A percentile compares a stretch with the other conserved stretches of the same genome.
phyloP scores from a whole-genome alignment of 371 early-diverging fungal species.

The Sporodiniella umbellata region DNA sequence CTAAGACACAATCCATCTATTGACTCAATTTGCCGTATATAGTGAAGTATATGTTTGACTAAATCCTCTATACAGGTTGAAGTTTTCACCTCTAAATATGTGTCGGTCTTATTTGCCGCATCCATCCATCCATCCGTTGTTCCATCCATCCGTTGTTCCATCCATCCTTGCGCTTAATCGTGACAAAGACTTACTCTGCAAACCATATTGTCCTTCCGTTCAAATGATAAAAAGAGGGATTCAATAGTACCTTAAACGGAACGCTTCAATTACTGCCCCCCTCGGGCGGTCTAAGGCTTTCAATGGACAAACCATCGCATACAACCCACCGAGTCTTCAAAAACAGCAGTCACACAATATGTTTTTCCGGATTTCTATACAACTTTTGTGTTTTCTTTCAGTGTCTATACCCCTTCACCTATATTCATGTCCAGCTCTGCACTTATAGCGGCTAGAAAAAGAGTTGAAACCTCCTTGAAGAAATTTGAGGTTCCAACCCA shows the following conservation, averaged over 20 bases:
- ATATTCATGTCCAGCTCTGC: conserved; percentile 39
- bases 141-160: conserved; percentile 2
- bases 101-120: too few relatives aligned
- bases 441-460: conserved; percentile 30
- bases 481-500: conserved; percentile 19
- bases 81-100: conserved; percentile 1
- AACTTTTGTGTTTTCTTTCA: neutral
- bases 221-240: conserved; percentile 19
- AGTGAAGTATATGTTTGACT: too few relatives aligned
- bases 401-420: neutral
- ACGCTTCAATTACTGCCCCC: conserved; percentile 11
- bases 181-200: conserved; percentile 14
- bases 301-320: neutral
- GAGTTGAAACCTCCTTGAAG: conserved; percentile 23
- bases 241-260: neutral
- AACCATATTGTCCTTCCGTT: conserved; percentile 22
- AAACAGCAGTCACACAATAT: conserved; percentile 5
- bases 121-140: neutral
- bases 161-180: neutral
- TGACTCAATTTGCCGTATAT: too few relatives aligned
- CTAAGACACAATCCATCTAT: too few relatives aligned
- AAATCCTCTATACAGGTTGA: neutral
- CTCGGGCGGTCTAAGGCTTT: neutral
- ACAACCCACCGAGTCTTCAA: neutral
- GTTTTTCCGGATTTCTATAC: too few relatives aligned